These are phyloP conservation scores for Forsythia viridissima DNA, from an alignment of 257 asterid species.

Conservation along the genomic window DNA sequence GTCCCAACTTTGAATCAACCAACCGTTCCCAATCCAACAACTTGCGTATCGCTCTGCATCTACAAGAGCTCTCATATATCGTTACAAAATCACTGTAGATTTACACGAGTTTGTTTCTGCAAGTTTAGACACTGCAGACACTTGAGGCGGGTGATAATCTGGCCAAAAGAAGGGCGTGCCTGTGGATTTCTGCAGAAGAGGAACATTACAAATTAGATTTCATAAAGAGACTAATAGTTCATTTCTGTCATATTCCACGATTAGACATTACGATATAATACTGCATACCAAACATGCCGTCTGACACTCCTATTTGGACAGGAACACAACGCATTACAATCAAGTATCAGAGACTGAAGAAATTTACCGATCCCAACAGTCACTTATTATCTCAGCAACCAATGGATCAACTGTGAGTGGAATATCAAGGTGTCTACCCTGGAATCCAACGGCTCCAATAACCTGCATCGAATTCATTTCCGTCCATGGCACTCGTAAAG, in stretches of 20 bases:
- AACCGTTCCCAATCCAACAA: slow-evolving; percentile 55
- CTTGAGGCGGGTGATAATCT: slow-evolving; percentile 81
- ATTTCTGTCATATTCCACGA: neutral
- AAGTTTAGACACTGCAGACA: slow-evolving; percentile 57
- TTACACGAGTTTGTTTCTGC: slow-evolving; percentile 35
- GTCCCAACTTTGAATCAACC: slow-evolving; percentile 84
- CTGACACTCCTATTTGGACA: neutral
- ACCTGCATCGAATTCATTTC: slow-evolving; percentile 99
- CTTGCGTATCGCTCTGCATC: slow-evolving; percentile 28
- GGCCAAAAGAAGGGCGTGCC: slow-evolving; percentile 82
- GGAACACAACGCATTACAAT: neutral
- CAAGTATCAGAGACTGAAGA: neutral
- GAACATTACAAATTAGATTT: neutral
- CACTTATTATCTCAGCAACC: slow-evolving; percentile 75
- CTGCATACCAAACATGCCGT: neutral
- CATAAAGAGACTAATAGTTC: neutral
- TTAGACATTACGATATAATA: neutral
- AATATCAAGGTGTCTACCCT: slow-evolving; percentile 73
- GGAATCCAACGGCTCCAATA: slow-evolving; percentile 98
- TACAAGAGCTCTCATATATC: slow-evolving; percentile 19
- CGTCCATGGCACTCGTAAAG: slow-evolving; percentile 85
- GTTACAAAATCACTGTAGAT: slow-evolving; percentile 33
- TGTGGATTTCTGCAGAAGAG: slow-evolving; percentile 63
- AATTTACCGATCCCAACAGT: slow-evolving; percentile 84
- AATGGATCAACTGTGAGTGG: slow-evolving; percentile 71